Percentiles rank a stretch among this genome's conserved stretches.
Evolutionary conservation across 495 filamentous ascomycete genomes (phyloP).

Genomic region (Trichoderma erinaceum): DNA sequence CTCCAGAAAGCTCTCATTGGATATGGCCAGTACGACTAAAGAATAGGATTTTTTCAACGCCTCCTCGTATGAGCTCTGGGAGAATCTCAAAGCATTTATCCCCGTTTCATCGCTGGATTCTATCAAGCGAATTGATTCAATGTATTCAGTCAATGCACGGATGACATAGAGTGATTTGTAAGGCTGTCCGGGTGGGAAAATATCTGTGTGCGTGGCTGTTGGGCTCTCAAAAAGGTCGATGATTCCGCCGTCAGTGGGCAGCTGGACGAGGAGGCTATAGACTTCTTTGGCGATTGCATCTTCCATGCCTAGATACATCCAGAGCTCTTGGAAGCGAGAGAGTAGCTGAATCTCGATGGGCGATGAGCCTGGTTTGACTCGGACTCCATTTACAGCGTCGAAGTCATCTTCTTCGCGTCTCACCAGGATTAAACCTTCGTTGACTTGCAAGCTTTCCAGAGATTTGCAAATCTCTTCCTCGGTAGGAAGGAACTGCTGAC

Average conservation of each 20-base stretch:
- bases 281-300: conserved; percentile 70
- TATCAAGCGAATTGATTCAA: conserved; percentile 26
- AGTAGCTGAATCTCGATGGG: conserved; percentile 69
- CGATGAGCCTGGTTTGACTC: conserved; percentile 37
- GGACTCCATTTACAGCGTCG: conserved; percentile 24
- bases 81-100: not conserved
- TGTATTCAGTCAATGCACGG: conserved; percentile 51
- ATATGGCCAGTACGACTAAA: conserved; percentile 2
- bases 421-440: conserved; percentile 57
- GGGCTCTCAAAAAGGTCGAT: conserved; percentile 52
- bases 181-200: conserved; percentile 64
- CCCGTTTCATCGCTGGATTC: not conserved
- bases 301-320: conserved; percentile 70
- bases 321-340: conserved; percentile 79
- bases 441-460: conserved; percentile 52
- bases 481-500: conserved; percentile 41
- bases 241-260: conserved; percentile 62
- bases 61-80: conserved; percentile 22
- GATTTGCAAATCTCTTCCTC: conserved; percentile 45
- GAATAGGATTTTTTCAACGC: conserved; percentile 17
- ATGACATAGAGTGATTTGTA: conserved; percentile 72
- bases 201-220: conserved; percentile 43
- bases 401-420: conserved; percentile 35
- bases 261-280: conserved; percentile 64
- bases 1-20: conserved; percentile 1